Evolutionary conservation across 805 yeast genomes (phyloP).

Genomic region (Cyberlindnera maclurae): DNA sequence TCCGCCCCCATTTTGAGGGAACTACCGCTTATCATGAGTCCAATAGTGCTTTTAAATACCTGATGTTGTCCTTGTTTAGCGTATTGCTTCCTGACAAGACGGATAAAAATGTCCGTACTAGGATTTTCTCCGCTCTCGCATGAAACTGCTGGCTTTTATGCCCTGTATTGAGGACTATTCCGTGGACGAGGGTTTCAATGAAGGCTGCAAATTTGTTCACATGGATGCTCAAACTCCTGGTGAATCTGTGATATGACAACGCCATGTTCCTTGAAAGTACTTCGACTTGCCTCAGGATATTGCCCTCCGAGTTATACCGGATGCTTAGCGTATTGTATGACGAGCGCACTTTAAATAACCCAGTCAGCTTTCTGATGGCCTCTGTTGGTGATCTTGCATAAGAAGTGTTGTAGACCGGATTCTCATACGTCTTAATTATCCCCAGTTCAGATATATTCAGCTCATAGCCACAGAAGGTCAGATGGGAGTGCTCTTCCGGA

Average conservation of each 20-base stretch:
- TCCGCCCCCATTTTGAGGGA: constrained; percentile 21
- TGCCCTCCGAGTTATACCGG: constrained; percentile 13
- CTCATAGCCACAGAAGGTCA: constrained; percentile 38
- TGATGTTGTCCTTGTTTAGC: constrained; percentile 11
- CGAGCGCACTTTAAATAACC: constrained; percentile 27
- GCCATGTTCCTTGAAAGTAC: constrained; percentile 16
- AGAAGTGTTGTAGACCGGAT: constrained; percentile 3
- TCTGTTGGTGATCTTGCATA: constrained; percentile 7
- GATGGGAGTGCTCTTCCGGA: background rate
- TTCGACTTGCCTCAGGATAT: constrained; percentile 18
- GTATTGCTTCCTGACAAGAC: constrained; percentile 9
- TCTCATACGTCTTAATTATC: constrained; percentile 28
- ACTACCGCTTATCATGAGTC: background rate
- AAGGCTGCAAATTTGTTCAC: constrained; percentile 5
- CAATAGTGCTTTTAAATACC: background rate
- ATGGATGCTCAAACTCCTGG: constrained; percentile 2
- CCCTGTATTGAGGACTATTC: background rate
- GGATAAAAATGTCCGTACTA: constrained; percentile 10
- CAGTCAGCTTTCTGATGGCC: constrained; percentile 8
- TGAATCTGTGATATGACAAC: constrained; percentile 9
- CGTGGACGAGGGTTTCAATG: constrained; percentile 3
- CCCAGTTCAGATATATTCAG: constrained; percentile 29
- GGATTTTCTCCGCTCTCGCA: background rate
- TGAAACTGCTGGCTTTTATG: no score
- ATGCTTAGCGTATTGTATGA: constrained; percentile 24